phyloP scores from a whole-genome alignment of 2,329 filamentous ascomycete genomes.

The Alternaria alternata region DNA sequence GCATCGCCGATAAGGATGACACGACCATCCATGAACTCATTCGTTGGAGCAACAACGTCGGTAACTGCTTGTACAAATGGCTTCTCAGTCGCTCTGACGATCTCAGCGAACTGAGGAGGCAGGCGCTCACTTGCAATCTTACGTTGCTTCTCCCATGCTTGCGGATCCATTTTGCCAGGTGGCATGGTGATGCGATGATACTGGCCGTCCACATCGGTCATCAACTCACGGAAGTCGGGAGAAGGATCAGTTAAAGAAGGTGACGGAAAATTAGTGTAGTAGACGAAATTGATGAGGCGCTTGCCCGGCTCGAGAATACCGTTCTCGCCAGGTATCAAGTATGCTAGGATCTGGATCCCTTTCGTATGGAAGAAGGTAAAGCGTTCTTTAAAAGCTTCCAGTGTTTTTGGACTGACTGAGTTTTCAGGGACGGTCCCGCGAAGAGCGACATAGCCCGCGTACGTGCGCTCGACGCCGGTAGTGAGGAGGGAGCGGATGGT shows the following conservation, averaged over 20 bases:
- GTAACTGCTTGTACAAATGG: conserved; percentile 59
- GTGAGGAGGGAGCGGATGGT: conserved; percentile 35
- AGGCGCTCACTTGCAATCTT: conserved; percentile 43
- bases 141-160: conserved; percentile 52
- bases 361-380: conserved; percentile 53
- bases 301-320: conserved; percentile 51
- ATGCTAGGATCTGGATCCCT: conserved; percentile 53
- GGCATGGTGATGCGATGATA: conserved; percentile 56
- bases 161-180: conserved; percentile 50
- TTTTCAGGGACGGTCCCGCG: conserved; percentile 42
- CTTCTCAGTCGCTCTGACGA: conserved; percentile 51
- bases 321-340: conserved; percentile 56
- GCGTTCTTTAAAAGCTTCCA: conserved; percentile 46
- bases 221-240: conserved; percentile 51
- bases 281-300: conserved; percentile 59
- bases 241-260: conserved; percentile 44
- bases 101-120: conserved; percentile 53
- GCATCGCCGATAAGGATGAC: conserved; percentile 59
- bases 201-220: conserved; percentile 55
- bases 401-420: conserved; percentile 27
- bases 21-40: conserved; percentile 53
- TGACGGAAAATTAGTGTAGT: conserved; percentile 55
- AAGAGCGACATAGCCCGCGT: conserved; percentile 46
- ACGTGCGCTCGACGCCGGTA: conserved; percentile 33
- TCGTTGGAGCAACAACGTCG: conserved; percentile 51